Evolutionary conservation across 805 yeast species (phyloP).

Genomic region (Spathaspora gorwiae): DNA sequence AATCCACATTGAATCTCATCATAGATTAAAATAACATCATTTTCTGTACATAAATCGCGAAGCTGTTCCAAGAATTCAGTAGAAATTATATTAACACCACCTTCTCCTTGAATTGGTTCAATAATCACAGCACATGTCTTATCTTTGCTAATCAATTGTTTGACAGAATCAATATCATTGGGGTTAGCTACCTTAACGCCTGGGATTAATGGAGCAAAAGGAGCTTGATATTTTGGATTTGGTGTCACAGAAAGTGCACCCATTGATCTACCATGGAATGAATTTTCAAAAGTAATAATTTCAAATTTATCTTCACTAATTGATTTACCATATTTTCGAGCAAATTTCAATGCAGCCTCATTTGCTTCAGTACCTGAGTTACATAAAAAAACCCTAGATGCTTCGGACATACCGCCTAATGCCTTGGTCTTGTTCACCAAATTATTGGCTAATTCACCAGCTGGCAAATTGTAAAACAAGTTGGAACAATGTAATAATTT

Average conservation of each 20-base stretch:
- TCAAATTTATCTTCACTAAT: slow-evolving; percentile 57
- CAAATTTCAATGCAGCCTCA: slow-evolving; percentile 58
- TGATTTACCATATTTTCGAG: slow-evolving; percentile 71
- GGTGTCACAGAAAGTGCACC: slow-evolving; percentile 92
- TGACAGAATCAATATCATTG: slow-evolving; percentile 56
- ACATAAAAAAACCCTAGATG: slow-evolving; percentile 64
- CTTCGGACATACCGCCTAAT: slow-evolving; percentile 77
- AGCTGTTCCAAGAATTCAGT: slow-evolving; percentile 61
- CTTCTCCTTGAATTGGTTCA: slow-evolving; percentile 98
- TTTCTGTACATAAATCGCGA: slow-evolving; percentile 60
- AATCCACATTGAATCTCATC: slow-evolving; percentile 98
- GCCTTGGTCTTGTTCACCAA: slow-evolving; percentile 64
- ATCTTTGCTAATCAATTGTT: slow-evolving; percentile 46
- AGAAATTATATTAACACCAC: slow-evolving; percentile 76
- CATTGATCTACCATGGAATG: slow-evolving; percentile 94
- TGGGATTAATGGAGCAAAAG: slow-evolving; percentile 89
- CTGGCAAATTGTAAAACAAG: slow-evolving; percentile 77
- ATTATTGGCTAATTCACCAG: slow-evolving; percentile 71
- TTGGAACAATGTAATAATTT: slow-evolving; percentile 82
- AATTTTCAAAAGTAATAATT: slow-evolving; percentile 78
- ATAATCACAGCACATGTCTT: slow-evolving; percentile 87
- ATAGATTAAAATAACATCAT: slow-evolving; percentile 74
- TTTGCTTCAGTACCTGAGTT: slow-evolving; percentile 60
- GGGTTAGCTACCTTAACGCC: slow-evolving; percentile 71
- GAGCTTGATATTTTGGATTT: slow-evolving; percentile 87